phyloP scores from a whole-genome alignment of 2,329 filamentous ascomycete species.

The Torrubiellomyces zombiae region DNA sequence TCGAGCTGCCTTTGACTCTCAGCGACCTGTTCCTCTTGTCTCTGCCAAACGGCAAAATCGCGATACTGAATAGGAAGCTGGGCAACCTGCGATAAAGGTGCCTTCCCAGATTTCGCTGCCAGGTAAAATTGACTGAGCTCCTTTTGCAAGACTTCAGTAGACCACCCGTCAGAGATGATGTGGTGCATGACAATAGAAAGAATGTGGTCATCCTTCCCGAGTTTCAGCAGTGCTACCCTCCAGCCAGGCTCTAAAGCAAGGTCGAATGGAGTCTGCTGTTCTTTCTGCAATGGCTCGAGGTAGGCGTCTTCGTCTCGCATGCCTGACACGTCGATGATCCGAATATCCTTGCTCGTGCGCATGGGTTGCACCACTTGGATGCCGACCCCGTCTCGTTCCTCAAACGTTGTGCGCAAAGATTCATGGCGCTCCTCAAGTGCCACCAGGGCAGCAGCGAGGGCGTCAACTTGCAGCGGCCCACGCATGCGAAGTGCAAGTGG shows the following conservation, averaged over 20 bases:
- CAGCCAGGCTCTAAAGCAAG: slow-evolving; percentile 1
- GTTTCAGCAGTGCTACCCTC: not conserved
- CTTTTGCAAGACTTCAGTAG: slow-evolving; percentile 5
- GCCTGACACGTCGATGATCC: not conserved
- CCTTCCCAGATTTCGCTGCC: slow-evolving; percentile 3
- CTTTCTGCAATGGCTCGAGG: not conserved
- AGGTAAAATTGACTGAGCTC: slow-evolving; percentile 5
- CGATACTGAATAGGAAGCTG: slow-evolving; percentile 11
- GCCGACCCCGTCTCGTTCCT: not conserved
- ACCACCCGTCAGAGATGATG: slow-evolving; percentile 11
- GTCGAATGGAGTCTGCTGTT: slow-evolving; percentile 1
- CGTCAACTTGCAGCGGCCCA: slow-evolving; percentile 1
- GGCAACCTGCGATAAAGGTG: slow-evolving; percentile 2
- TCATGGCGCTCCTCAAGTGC: slow-evolving; percentile 3
- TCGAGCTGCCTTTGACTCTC: slow-evolving; percentile 8
- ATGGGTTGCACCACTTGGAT: not conserved
- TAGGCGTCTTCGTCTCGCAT: not conserved
- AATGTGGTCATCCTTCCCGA: not conserved
- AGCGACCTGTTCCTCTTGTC: slow-evolving; percentile 3
- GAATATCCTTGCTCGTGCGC: not conserved
- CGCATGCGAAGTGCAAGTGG: slow-evolving; percentile 2
- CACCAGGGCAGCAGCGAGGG: slow-evolving; percentile 2
- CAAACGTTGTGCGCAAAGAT: slow-evolving; percentile 3
- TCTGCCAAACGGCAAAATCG: slow-evolving; percentile 11
- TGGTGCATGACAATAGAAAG: slow-evolving; percentile 8